These are phyloP conservation scores for Eucalyptus erythrocorys DNA, from an alignment of 345 rosid species.

Conservation along the genomic window DNA sequence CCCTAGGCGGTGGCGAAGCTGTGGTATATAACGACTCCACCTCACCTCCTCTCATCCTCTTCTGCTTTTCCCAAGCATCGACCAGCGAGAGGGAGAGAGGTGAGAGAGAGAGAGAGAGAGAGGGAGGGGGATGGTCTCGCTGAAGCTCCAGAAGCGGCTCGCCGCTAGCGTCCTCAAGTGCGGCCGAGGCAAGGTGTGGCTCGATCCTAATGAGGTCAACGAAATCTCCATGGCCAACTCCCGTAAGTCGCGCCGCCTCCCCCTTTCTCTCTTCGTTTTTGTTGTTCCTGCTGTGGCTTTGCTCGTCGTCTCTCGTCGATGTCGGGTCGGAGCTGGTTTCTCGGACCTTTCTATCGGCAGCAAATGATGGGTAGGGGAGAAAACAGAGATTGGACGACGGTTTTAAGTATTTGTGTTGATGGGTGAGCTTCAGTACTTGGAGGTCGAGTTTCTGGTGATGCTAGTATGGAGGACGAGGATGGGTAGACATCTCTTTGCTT, in stretches of 20 bases:
- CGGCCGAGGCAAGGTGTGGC: conserved; percentile 76
- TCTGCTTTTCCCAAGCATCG: background rate
- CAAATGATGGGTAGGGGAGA: background rate
- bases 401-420: background rate
- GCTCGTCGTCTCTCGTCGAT: background rate
- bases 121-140: conserved; percentile 54
- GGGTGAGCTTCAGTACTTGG: background rate
- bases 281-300: background rate
- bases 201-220: conserved; percentile 70
- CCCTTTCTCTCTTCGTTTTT: background rate
- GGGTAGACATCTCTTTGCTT: background rate
- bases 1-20: background rate
- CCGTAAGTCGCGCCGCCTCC: conserved; percentile 20
- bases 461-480: background rate
- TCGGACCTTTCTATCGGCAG: background rate
- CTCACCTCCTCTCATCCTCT: background rate
- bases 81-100: background rate
- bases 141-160: conserved; percentile 81
- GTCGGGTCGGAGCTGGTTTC: background rate
- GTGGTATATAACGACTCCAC: background rate
- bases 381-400: background rate
- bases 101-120: background rate
- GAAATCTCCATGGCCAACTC: conserved; percentile 95
- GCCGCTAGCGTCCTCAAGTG: conserved; percentile 72
- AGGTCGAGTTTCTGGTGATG: background rate